These are phyloP conservation scores for Botryobasidium botryosum DNA, from an alignment of 768 basidiomycete species.

Conservation along the genomic window DNA sequence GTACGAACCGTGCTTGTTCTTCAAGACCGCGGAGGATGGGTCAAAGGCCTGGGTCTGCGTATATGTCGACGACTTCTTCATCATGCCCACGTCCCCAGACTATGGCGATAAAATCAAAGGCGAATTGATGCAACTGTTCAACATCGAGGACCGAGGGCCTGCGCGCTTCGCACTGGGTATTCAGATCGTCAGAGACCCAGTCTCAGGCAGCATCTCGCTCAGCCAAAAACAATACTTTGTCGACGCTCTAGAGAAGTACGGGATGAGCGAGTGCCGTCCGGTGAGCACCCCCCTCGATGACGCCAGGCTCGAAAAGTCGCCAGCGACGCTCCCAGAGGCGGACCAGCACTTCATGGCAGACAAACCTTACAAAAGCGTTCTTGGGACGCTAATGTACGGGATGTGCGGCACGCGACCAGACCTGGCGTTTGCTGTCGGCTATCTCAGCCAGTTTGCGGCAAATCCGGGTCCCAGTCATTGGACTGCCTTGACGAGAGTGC, in stretches of 20 bases:
- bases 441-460: conserved; percentile 15
- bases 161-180: conserved; percentile 2
- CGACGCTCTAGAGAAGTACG: too few species aligned
- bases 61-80: not conserved
- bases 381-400: conserved; percentile 20
- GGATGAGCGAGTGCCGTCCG: too few species aligned
- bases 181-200: too few species aligned
- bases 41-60: not conserved
- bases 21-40: not conserved
- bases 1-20: not conserved
- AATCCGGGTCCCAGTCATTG: conserved; percentile 16
- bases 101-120: not conserved
- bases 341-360: conserved; percentile 72
- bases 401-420: conserved; percentile 22
- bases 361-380: conserved; percentile 54
- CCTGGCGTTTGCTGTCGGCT: conserved; percentile 18
- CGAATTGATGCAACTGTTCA: not conserved
- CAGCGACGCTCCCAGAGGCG: too few species aligned
- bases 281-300: too few species aligned
- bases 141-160: not conserved
- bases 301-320: too few species aligned
- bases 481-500: conserved; percentile 15
- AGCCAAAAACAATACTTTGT: too few species aligned
- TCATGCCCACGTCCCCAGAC: not conserved
- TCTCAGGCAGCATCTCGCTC: too few species aligned